Evolutionary conservation across 2,329 filamentous ascomycete genomes (phyloP), one percentile per base, ranked within the genome.

Genomic region (Cladorrhinum sp.): DNA sequence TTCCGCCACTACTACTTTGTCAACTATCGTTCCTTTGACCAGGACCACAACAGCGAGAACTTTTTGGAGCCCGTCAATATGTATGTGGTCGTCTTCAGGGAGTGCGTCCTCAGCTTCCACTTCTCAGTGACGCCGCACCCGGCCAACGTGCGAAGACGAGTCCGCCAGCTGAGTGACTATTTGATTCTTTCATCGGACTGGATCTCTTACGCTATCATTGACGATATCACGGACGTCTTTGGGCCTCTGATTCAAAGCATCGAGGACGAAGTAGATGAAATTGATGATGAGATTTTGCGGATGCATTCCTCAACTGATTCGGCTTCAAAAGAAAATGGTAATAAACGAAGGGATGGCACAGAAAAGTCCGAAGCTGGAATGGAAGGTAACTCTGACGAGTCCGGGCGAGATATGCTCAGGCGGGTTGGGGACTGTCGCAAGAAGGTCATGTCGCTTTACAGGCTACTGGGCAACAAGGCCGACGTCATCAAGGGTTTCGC

Each of bases 401-500:
- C 41, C 41, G 79, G 88, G 23, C 81, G 87, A 57, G 90, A 96
- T 73, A 97, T 99, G 92, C 82, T 99, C 62, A 86, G 92, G 45
- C 87, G 92, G 13, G 92, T 98, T 0, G 95, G 95, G 25, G 92
- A 96, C 74, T 96, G 92, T 73, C 86, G 95, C 68, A 98, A 98
- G 81, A 93, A 93, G 73, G 95, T 99, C 65, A 99, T 99, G 93
- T 89, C 90, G 36, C 80, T 99, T 51, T 98, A 97, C 73, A 85
- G 95, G 55, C 80, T 99, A 50, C 79, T 99, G 18, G 95, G 95
- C 58, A 98, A 96, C 76, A 99, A 99, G 77, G 95, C 95, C 54
- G 95, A 99, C 74, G 95, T 99, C 61, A 98, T 99, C 80, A 98
- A 98, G 77, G 95, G 95, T 1, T 99, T 99, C 70, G 95, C 95